Evolutionary conservation across 192 early-diverging fungal species (phyloP), one percentile per base, ranked within the genome.

Genomic region (Coemansia sp.): DNA sequence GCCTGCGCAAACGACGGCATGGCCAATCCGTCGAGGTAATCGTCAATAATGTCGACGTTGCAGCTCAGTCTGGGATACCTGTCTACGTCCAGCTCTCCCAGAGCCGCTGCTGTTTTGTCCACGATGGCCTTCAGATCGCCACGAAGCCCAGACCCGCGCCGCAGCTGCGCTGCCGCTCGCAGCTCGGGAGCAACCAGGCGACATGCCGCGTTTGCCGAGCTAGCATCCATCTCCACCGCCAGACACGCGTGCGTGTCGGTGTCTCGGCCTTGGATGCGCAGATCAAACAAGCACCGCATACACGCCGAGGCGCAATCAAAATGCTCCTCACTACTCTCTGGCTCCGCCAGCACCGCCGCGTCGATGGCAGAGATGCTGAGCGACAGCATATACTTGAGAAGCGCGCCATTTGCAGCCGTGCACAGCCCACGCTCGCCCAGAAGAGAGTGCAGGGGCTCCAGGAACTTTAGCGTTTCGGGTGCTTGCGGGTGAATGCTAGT

Each of bases 351-450:
- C 24, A 39, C 55, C 7, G 22, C n/a, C 5, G 22, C n/a, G 5
- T 44, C 46, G 5, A 63, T 29, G 2, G 10, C 15, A 10, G 32
- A 17, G 6, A 27, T 45, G 40, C 60, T 63, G 18, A 25, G 44
- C 4, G 40, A 10, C 26, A 74, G 41, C 22, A 63, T 9, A 13
- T 58, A 44, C 33, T 55, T 62, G 20, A 74, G 55, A 6, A 74
- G 28, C 9, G 41, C 58, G 13, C 71, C 71, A 22, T 62, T 43
- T 3, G 64, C 63, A 11, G 59, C 50, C 10, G 64, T 74, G 32
- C 71, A 74, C 4, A 63, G 26, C 11, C 63, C 64, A 13, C 71
- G 64, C 50, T 66, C 63, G 46, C 71, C 71, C 17, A 74, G 55
- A 23, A 63, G 26, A 9, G 44, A 20, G 36, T 74, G 71, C 15